Evolutionary conservation across 2,329 filamentous ascomycete genomes (phyloP).

Genomic region (Verticillium isaacii): DNA sequence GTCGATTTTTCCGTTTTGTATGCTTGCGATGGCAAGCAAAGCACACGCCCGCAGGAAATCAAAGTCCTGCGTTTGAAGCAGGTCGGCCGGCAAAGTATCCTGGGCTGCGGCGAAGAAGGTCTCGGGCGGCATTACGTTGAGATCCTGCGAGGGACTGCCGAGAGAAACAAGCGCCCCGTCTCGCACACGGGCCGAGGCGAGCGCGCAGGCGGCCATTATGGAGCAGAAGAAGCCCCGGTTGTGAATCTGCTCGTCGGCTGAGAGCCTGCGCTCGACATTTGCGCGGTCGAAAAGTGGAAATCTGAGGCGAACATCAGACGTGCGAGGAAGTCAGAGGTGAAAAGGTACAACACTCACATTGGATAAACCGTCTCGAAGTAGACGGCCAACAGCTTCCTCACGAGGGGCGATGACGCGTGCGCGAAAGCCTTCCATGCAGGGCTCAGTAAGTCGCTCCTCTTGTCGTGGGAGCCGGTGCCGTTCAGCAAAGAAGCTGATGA

Average conservation of each 20-base stretch:
- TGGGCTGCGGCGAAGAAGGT: conserved; percentile 37
- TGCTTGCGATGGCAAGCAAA: conserved; percentile 41
- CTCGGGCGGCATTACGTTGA: conserved; percentile 31
- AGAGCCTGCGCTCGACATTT: conserved; percentile 33
- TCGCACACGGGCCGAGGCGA: conserved; percentile 39
- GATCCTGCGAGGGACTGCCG: conserved; percentile 13
- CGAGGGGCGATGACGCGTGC: conserved; percentile 10
- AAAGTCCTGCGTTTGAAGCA: conserved; percentile 20
- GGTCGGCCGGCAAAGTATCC: conserved; percentile 30
- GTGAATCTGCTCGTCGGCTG: conserved; percentile 32
- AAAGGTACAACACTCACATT: conserved; percentile 22
- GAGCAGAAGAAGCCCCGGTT: conserved; percentile 39
- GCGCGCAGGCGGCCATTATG: conserved; percentile 44
- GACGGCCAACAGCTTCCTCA: conserved; percentile 38
- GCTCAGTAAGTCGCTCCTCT: not conserved
- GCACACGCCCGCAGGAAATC: conserved; percentile 40
- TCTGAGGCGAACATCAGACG: not conserved
- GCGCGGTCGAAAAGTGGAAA: conserved; percentile 43
- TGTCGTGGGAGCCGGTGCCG: not conserved
- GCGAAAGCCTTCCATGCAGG: conserved; percentile 18
- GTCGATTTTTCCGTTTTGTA: conserved; percentile 43
- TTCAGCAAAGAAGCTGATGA: not conserved
- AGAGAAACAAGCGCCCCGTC: conserved; percentile 35
- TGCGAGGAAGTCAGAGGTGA: not conserved
- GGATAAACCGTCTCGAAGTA: conserved; percentile 51